Evolutionary conservation across 2,329 filamentous ascomycete species (phyloP), one percentile per base, ranked within the genome.

Genomic region (Colletotrichum siamense): DNA sequence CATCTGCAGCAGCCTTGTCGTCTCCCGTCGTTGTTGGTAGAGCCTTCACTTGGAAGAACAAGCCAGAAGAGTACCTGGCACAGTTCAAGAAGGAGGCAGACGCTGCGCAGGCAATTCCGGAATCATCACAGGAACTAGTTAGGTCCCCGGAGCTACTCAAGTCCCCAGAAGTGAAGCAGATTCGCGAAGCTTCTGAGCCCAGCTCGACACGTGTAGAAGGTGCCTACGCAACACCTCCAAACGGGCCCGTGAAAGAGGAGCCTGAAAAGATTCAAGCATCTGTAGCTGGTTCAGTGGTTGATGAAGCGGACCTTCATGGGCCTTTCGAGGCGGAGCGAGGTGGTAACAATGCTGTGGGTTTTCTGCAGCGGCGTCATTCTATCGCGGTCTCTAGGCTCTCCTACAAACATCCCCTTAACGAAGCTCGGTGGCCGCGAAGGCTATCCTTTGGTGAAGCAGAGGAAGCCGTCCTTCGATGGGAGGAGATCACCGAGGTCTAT

Each of bases 361-460:
- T 88, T 10, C 86, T 95, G 12, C 89, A 90, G 30, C 91, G 94
- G 22, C 92, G 94, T 26, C 90, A 93, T 79, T 94, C 92, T 80
- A 84, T 91, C 52, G 85, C 87, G 6, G 81, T 82, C 3, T 80
- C 82, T 1, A 82, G 82, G 9, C 75, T 82, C 6, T 76, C 80
- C 30, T 80, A 82, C 34, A 82, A 79, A 69, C 84, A 73, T 3
- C 78, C 77, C 8, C 83, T 87, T 3, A 89, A 91, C 76, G 92
- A 94, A 77, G 88, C 88, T 32, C 91, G 91, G 73, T 95, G 93
- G 91, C 91, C 94, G 2, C 92, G 94, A 3, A 91, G 94, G 59
- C 88, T 96, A 78, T 96, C 94, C 6, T 96, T 96, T 82, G 92
- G 93, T 74, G 89, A 93, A 61, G 94, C 93, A 2, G 94, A 95